Percentiles rank a stretch among this genome's conserved stretches.
Evolutionary conservation across 352 stramenopile species (phyloP).

Genomic region (Phytophthora citrophthora): DNA sequence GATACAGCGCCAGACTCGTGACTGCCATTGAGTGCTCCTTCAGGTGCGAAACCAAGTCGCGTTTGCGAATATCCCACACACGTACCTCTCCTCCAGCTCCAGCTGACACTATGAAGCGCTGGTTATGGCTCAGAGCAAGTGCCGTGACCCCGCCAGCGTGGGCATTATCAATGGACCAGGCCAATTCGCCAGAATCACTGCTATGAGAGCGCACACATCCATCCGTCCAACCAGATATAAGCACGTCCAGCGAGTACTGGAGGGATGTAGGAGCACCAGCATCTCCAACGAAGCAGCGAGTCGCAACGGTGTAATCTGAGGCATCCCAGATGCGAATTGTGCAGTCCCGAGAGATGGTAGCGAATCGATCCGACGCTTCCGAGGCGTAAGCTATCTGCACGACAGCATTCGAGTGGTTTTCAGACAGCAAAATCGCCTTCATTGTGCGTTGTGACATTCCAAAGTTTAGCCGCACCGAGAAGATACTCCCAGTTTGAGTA

Average conservation of each 20-base stretch:
- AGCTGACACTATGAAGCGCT: slow-evolving; percentile 86
- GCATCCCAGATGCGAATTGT: slow-evolving; percentile 92
- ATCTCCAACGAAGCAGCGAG: slow-evolving; percentile 55
- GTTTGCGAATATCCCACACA: slow-evolving; percentile 93
- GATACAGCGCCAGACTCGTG: slow-evolving; percentile 85
- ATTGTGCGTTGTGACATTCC: slow-evolving; percentile 29
- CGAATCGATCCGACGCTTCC: slow-evolving; percentile 88
- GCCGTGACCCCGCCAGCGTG: slow-evolving; percentile 91
- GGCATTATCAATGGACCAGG: slow-evolving; percentile 92
- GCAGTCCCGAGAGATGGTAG: slow-evolving; percentile 87
- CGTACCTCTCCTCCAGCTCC: slow-evolving; percentile 88
- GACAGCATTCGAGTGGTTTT: slow-evolving; percentile 86
- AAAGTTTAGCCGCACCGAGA: slow-evolving; percentile 66
- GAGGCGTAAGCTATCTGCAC: slow-evolving; percentile 81
- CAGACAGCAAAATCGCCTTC: slow-evolving; percentile 38
- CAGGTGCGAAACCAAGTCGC: slow-evolving; percentile 90
- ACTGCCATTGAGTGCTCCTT: slow-evolving; percentile 93
- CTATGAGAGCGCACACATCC: slow-evolving; percentile 89
- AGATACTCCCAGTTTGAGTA: slow-evolving; percentile 82
- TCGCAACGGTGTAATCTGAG: slow-evolving; percentile 84
- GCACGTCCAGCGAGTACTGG: slow-evolving; percentile 86
- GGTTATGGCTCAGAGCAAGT: slow-evolving; percentile 91
- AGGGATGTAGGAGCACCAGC: slow-evolving; percentile 77
- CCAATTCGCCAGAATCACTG: slow-evolving; percentile 75
- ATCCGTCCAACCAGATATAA: slow-evolving; percentile 92